A percentile compares a stretch with the other conserved stretches of the same genome.
Evolutionary conservation across 2,329 filamentous ascomycete species (phyloP).

Genomic region (Onygenales sp.): DNA sequence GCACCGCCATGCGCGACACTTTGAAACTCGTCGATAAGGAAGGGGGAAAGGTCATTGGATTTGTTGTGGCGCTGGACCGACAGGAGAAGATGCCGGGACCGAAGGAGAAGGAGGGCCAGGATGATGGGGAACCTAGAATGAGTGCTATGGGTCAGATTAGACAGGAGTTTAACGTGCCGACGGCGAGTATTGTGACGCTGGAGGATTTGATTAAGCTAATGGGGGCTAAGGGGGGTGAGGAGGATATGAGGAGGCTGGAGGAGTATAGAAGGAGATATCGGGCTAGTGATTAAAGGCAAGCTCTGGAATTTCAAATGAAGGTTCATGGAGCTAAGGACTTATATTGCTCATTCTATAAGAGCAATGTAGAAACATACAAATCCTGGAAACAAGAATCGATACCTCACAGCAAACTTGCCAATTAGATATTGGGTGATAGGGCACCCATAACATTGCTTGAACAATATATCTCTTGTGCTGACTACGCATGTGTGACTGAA

Average conservation of each 20-base stretch:
- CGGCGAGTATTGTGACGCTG: constrained; percentile 49
- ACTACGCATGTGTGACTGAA: no score
- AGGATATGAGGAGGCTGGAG: constrained; percentile 58
- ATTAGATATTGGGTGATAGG: no score
- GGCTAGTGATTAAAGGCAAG: constrained; percentile 13
- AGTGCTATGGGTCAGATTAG: constrained; percentile 3
- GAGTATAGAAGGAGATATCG: constrained; percentile 54
- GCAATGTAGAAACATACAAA: no score
- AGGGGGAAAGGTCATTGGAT: constrained; percentile 75
- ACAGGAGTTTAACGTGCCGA: constrained; percentile 29
- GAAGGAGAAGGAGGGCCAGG: constrained; percentile 66
- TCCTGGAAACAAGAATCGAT: no score
- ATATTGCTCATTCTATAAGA: neutral
- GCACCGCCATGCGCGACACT: constrained; percentile 86
- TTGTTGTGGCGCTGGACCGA: constrained; percentile 79
- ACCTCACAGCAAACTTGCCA: no score
- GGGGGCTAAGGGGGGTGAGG: constrained; percentile 50
- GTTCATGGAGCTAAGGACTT: neutral
- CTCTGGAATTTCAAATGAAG: neutral
- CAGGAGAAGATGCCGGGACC: constrained; percentile 53
- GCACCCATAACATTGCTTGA: no score
- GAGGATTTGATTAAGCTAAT: constrained; percentile 70
- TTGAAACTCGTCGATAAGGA: constrained; percentile 80
- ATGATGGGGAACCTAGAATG: constrained; percentile 57
- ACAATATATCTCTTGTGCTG: no score